These are phyloP conservation scores for Russula griseocarnosa DNA, from an alignment of 768 basidiomycete genomes.

Conservation along the genomic window DNA sequence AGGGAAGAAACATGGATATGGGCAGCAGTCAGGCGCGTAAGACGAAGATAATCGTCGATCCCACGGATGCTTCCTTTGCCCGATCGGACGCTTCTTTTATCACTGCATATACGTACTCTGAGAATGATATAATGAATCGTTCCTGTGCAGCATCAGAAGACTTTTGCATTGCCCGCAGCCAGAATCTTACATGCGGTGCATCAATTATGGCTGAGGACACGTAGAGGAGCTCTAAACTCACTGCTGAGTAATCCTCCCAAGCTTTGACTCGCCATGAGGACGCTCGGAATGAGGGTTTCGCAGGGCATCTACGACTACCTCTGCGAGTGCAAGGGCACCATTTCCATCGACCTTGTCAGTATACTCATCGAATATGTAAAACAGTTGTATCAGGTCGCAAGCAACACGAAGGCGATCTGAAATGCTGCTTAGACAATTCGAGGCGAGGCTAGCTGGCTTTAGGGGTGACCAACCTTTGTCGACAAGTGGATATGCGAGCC, in stretches of 20 bases:
- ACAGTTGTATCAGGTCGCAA: constrained; percentile 50
- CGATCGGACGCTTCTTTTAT: constrained; percentile 44
- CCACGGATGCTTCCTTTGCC: constrained; percentile 34
- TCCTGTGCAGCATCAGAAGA: constrained; percentile 30
- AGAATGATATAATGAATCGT: constrained; percentile 40
- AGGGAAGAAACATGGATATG: constrained; percentile 41
- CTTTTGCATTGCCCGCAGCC: constrained; percentile 33
- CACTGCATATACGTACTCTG: constrained; percentile 38
- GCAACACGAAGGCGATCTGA: constrained; percentile 36
- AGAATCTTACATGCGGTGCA: constrained; percentile 36
- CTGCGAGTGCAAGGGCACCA: constrained; percentile 34
- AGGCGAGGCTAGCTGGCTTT: background rate
- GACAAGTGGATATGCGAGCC: constrained; percentile 38
- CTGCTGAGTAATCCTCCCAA: constrained; percentile 42
- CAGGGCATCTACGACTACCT: constrained; percentile 41
- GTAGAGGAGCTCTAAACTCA: constrained; percentile 30
- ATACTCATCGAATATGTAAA: constrained; percentile 50
- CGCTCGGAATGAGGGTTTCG: constrained; percentile 38
- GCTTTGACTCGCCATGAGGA: constrained; percentile 38
- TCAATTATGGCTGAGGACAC: background rate
- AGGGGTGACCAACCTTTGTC: constrained; percentile 34
- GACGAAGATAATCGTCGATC: constrained; percentile 41
- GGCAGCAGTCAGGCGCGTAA: constrained; percentile 42
- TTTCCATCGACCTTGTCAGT: constrained; percentile 40
- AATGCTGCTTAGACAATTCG: background rate